Evolutionary conservation across 2,329 filamentous ascomycete genomes (phyloP).

Genomic region (Phaeosphaeria sp.): DNA sequence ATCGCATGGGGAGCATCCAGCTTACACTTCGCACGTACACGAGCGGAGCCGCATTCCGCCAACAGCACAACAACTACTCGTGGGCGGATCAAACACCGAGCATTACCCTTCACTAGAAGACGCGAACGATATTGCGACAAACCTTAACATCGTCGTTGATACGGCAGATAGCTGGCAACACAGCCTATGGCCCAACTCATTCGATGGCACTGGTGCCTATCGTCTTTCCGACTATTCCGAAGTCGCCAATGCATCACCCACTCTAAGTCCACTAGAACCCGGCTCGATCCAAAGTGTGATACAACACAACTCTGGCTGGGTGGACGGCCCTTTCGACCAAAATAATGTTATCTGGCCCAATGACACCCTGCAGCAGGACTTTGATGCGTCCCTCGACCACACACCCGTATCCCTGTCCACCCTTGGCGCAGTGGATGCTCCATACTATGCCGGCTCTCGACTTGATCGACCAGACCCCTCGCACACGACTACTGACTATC

Average conservation of each 20-base stretch:
- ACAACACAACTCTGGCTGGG: background rate
- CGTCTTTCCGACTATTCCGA: constrained; percentile 1
- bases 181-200: background rate
- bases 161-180: background rate
- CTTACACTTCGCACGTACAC: background rate
- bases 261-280: background rate
- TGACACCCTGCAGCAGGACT: background rate
- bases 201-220: background rate
- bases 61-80: background rate
- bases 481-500: background rate
- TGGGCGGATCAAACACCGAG: background rate
- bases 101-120: background rate
- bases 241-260: background rate
- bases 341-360: background rate
- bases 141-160: background rate
- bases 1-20: background rate
- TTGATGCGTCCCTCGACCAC: background rate
- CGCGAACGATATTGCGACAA: background rate
- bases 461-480: background rate
- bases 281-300: background rate
- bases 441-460: background rate
- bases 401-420: background rate
- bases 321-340: background rate
- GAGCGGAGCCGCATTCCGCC: background rate
- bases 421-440: background rate